These are phyloP conservation scores for Erythrophleum ivorense DNA, from an alignment of 331 rosid species.

Conservation along the genomic window DNA sequence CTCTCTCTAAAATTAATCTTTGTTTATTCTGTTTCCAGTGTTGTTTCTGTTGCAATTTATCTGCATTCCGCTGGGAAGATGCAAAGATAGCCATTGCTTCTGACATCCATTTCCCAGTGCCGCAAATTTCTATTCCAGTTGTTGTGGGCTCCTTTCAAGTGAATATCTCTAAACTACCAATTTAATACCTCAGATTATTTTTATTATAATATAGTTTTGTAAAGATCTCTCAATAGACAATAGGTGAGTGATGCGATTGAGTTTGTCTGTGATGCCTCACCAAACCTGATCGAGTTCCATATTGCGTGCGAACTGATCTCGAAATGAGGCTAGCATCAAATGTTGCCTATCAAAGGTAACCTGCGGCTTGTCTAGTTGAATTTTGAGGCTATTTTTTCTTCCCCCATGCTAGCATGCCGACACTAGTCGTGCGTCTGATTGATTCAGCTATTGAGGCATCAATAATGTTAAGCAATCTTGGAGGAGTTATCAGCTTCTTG, in stretches of 20 bases:
- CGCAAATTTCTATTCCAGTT: not conserved
- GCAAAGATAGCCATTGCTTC: constrained; percentile 57
- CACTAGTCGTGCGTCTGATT: not conserved
- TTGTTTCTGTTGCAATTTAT: constrained; percentile 86
- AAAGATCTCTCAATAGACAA: constrained; percentile 14
- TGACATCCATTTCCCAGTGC: constrained; percentile 13
- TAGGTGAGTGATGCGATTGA: not conserved
- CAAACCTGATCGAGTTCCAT: not conserved
- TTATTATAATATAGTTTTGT: constrained; percentile 14
- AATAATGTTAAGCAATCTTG: not conserved
- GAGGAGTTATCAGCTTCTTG: not conserved
- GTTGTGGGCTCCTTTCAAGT: constrained; percentile 17
- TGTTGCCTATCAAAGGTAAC: not conserved
- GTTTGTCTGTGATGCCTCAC: not conserved
- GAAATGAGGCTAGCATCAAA: not conserved
- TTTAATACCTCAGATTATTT: constrained; percentile 29
- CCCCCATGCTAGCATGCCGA: not conserved
- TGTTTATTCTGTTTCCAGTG: constrained; percentile 53
- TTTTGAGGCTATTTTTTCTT: not conserved
- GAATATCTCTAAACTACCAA: constrained; percentile 20
- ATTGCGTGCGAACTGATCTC: not conserved
- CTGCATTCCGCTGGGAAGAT: constrained; percentile 87
- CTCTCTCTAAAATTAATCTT: not conserved
- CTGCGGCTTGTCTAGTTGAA: not conserved
- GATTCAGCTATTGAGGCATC: not conserved